Evolutionary conservation across 495 filamentous ascomycete species (phyloP), one percentile per base, ranked within the genome.

Genomic region (Entonaema liquescens): DNA sequence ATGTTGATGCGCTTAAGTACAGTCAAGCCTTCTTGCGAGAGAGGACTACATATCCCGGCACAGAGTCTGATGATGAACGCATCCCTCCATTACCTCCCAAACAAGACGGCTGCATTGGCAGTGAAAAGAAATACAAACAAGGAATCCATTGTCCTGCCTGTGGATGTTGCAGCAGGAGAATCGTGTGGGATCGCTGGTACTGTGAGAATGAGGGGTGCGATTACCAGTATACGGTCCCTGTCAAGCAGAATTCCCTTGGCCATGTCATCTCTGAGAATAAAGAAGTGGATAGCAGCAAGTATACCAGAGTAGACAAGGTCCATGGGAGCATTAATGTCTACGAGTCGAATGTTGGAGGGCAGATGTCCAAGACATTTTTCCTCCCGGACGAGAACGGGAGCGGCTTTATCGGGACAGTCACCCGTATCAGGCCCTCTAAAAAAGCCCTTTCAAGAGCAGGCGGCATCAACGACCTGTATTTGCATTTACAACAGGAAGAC

Each of bases 61-160:
- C 19, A 0, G 11, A 59, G 13, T 76, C 25, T 82, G 82, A 3
- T 60, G 78, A 55, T 35, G 66, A 81, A 0, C 69, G 89, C 2
- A 54, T 74, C 1, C 82, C 88, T 0, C 36, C 75, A 0, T 47
- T 83, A 4, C 74, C 73, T 2, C 15, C 40, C 1, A 28, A 59
- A 1, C 12, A 62, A 3, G 59, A 59, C 0, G 25, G 54, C 0
- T 17, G 40, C 0, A 74, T 77, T 26, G 83, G 83, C 0, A 81
- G 78, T 1, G 83, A 85, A 40, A 49, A 62, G 23, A 5, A 36
- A 6, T 80, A 75, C 50, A 81, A 78, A 8, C 62, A 62, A 2
- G 93, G 92, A 0, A 88, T 95, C 57, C 89, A 92, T 0, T 97
- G 93, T 67, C 89, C 88, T 0, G 62, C 77, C n/a, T 97, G 93